These are phyloP conservation scores for Backusella tarrabulga DNA, from an alignment of 192 early-diverging fungal species.

Conservation along the genomic window DNA sequence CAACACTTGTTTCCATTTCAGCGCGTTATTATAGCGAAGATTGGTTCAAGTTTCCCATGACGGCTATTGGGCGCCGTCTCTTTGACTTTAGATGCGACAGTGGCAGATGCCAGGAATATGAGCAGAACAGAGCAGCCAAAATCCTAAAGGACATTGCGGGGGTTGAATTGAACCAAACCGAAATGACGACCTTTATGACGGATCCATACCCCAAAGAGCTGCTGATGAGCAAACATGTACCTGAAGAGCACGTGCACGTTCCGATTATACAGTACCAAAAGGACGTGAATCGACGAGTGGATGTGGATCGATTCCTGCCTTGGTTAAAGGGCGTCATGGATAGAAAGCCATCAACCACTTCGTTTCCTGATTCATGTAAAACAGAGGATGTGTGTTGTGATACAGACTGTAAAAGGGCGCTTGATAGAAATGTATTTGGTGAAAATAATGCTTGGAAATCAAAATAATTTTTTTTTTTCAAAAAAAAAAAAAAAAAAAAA, in stretches of 20 bases:
- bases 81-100: constrained; percentile 26
- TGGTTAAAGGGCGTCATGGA: constrained; percentile 10
- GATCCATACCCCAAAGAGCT: neutral
- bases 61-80: constrained; percentile 25
- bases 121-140: neutral
- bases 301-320: constrained; percentile 18
- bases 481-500: too few species aligned
- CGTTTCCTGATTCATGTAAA: neutral
- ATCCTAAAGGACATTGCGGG: neutral
- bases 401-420: neutral
- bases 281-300: constrained; percentile 6
- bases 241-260: neutral
- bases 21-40: constrained; percentile 27
- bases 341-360: neutral
- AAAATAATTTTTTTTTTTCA: neutral
- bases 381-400: neutral
- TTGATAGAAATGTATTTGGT: neutral
- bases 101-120: constrained; percentile 24
- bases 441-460: neutral
- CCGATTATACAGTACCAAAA: constrained; percentile 17
- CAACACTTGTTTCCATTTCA: constrained; percentile 19
- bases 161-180: neutral
- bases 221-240: neutral
- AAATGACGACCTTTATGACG: constrained; percentile 3
- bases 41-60: constrained; percentile 33